phyloP scores from a whole-genome alignment of 1,284 basidiomycete genomes.

The Coriolopsis trogii region DNA sequence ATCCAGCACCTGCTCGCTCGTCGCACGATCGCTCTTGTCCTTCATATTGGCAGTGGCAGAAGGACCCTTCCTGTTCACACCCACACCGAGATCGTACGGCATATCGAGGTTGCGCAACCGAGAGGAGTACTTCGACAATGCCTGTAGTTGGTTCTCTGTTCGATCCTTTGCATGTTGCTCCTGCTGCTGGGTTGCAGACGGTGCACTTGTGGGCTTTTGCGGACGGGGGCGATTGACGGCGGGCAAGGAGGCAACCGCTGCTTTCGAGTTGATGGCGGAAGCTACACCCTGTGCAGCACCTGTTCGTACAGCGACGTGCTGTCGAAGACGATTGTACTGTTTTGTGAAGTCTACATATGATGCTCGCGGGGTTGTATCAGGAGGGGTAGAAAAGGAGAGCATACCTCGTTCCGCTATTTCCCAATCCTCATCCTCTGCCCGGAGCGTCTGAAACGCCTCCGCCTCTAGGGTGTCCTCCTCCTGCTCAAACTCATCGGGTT shows the following conservation, averaged over 20 bases:
- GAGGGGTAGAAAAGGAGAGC: slow-evolving; percentile 8
- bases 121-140: slow-evolving; percentile 71
- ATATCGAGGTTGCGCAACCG: slow-evolving; percentile 69
- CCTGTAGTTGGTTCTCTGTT: slow-evolving; percentile 68
- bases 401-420: slow-evolving; percentile 80
- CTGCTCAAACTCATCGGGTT: slow-evolving; percentile 30
- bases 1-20: slow-evolving; percentile 93
- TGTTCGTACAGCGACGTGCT: slow-evolving; percentile 78
- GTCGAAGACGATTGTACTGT: slow-evolving; percentile 90
- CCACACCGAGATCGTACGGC: slow-evolving; percentile 79
- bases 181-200: neutral
- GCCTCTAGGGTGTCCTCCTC: slow-evolving; percentile 33
- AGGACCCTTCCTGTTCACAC: slow-evolving; percentile 88
- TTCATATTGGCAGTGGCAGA: slow-evolving; percentile 84
- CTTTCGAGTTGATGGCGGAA: slow-evolving; percentile 50
- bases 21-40: slow-evolving; percentile 94
- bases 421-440: slow-evolving; percentile 91
- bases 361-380: slow-evolving; percentile 18
- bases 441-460: slow-evolving; percentile 49
- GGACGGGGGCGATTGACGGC: slow-evolving; percentile 70
- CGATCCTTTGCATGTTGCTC: slow-evolving; percentile 45
- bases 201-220: slow-evolving; percentile 15
- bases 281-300: slow-evolving; percentile 61
- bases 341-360: slow-evolving; percentile 85
- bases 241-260: slow-evolving; percentile 64